Evolutionary conservation across 2,329 filamentous ascomycete species (phyloP).

Genomic region (Dryadomyces sulphureus): DNA sequence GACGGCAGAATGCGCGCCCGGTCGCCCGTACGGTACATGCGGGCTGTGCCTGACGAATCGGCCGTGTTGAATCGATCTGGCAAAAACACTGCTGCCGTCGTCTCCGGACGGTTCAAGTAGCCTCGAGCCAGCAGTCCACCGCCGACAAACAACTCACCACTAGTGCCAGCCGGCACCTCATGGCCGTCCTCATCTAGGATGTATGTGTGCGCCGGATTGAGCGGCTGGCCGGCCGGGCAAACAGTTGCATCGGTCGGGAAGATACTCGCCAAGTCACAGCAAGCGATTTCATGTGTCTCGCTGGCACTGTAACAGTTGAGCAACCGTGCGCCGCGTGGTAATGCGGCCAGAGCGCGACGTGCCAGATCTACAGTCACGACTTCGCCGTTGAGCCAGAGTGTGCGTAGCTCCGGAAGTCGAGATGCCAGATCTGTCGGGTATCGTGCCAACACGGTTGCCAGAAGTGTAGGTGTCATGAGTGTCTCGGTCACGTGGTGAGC

Average conservation of each 20-base stretch:
- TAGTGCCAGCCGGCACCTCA: conserved; percentile 43
- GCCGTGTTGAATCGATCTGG: conserved; percentile 46
- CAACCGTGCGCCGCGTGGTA: conserved; percentile 55
- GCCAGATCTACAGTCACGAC: conserved; percentile 68
- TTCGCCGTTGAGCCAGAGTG: conserved; percentile 70
- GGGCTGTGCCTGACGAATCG: conserved; percentile 29
- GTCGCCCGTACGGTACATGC: conserved; percentile 65
- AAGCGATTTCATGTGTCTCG: conserved; percentile 69
- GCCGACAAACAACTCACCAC: conserved; percentile 62
- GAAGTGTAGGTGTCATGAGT: conserved; percentile 67
- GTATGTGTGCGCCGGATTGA: conserved; percentile 55
- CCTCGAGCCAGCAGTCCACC: conserved; percentile 60
- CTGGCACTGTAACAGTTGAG: conserved; percentile 74
- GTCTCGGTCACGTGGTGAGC: conserved; percentile 59
- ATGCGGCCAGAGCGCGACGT: conserved; percentile 48
- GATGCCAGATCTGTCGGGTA: conserved; percentile 46
- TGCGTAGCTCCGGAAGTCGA: conserved; percentile 50
- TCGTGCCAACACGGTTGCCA: conserved; percentile 58
- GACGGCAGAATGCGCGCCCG: conserved; percentile 51
- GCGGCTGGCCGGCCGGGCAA: conserved; percentile 58
- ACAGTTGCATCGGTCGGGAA: conserved; percentile 30
- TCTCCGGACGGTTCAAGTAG: conserved; percentile 68
- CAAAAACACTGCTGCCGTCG: conserved; percentile 57
- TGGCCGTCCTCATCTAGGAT: conserved; percentile 57
- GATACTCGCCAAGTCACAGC: conserved; percentile 58